Evolutionary conservation across 306 rosid species (phyloP).

Genomic region (Quillaja saponaria): DNA sequence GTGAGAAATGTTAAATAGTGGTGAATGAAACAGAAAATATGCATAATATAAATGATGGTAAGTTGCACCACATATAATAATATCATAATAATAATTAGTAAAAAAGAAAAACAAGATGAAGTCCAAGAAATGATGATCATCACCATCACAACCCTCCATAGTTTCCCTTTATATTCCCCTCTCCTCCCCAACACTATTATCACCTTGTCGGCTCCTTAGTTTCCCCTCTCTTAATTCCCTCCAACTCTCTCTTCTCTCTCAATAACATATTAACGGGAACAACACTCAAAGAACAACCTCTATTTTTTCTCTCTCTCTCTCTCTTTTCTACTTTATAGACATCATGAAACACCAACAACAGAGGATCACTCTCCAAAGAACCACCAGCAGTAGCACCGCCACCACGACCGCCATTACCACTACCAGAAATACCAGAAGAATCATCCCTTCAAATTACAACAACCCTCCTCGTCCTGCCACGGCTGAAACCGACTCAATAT

Average conservation of each 20-base stretch:
- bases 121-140: conserved; percentile 50
- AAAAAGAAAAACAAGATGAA: conserved; percentile 23
- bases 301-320: conserved; percentile 6
- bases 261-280: neutral
- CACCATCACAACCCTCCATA: conserved; percentile 61
- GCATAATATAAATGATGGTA: no score
- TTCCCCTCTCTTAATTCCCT: neutral
- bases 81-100: no score
- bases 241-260: neutral
- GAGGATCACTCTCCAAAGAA: conserved; percentile 48
- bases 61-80: no score
- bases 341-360: conserved; percentile 55
- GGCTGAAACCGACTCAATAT: conserved; percentile 28
- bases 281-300: neutral
- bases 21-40: no score
- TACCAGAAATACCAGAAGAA: conserved; percentile 41
- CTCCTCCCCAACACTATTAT: conserved; percentile 62
- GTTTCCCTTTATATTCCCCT: conserved; percentile 62
- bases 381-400: conserved; percentile 21
- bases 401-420: conserved; percentile 27
- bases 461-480: conserved; percentile 20
- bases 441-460: conserved; percentile 44
- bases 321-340: neutral
- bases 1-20: no score
- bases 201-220: conserved; percentile 66